Base-by-base conservation (phyloP, 352 stramenopile species). In the Saprolegnia parasitica region DNA sequence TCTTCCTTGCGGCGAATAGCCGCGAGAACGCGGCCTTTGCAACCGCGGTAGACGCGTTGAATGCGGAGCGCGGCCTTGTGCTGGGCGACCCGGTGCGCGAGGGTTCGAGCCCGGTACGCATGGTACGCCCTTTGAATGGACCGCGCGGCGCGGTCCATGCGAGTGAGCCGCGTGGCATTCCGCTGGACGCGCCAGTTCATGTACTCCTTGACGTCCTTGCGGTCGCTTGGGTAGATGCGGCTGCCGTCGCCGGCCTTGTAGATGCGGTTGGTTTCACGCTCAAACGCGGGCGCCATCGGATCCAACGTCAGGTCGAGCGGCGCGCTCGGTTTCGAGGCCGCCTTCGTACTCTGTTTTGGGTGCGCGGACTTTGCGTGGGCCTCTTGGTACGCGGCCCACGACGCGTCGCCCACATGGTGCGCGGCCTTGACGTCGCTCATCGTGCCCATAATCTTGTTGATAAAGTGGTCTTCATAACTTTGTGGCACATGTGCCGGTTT, bases 161-260 rank as follows among this genome's bases (percentile, higher is more conserved):
- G 84, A 52, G 90, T 76, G 15, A 98, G 83, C 13, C 92, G 81
- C 80, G 97, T 98, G 60, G 95, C 84, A 72, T 98, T 98, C 24
- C 95, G 81, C 73, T 95, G 89, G 29, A 98, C 83, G 55, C 96
- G 82, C 95, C 96, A 98, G 11, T 78, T 78, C 96, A 98, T 98
- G 84, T 98, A 98, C 74, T 98, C 96, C 47, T 93, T 92, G 26
- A 97, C 87, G 72, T 97, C 87, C 15, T 13, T 23, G n/a, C 61
- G 58, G 9, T 42, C 65, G 8, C 86, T 73, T 0, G 88, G 88
- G 73, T 97, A 96, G 52, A 96, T 95, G 70, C 90, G 90, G 66
- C 83, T 94, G 26, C 87, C 84, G 15, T 85, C 78, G 20, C 87
- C 89, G 26, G 88, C 76, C 57, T 88, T 86, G 73, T 96, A 96